A percentile compares a stretch with the other conserved stretches of the same genome.
phyloP scores from a whole-genome alignment of 2,329 filamentous ascomycete genomes.

The Cladosporium sp. region DNA sequence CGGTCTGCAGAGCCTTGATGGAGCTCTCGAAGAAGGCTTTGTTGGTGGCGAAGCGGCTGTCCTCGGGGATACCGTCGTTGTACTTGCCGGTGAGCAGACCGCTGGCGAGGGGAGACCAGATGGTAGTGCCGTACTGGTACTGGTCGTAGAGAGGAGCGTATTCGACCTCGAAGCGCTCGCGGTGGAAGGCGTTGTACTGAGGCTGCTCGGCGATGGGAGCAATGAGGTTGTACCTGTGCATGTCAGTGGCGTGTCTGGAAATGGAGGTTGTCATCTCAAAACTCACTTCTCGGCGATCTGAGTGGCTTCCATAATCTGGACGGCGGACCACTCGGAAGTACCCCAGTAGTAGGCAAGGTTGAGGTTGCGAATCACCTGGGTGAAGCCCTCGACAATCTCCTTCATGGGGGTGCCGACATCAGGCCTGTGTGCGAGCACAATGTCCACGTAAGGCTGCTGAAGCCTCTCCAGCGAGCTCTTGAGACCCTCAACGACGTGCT shows the following conservation, averaged over 20 bases:
- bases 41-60: constrained; percentile 57
- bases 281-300: constrained; percentile 45
- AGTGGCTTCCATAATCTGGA: constrained; percentile 57
- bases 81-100: constrained; percentile 61
- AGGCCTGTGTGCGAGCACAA: constrained; percentile 59
- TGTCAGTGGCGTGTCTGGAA: background rate
- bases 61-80: constrained; percentile 59
- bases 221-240: constrained; percentile 51
- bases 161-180: constrained; percentile 59
- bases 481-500: constrained; percentile 55
- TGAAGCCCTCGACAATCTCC: constrained; percentile 56
- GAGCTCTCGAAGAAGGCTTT: constrained; percentile 55
- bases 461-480: constrained; percentile 57
- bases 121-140: constrained; percentile 55
- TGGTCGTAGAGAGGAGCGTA: constrained; percentile 55
- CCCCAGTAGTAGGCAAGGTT: constrained; percentile 62
- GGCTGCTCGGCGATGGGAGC: constrained; percentile 53
- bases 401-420: constrained; percentile 47
- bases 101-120: constrained; percentile 53
- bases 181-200: constrained; percentile 59
- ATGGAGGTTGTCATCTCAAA: no score
- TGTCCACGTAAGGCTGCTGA: constrained; percentile 62
- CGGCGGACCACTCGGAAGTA: constrained; percentile 57
- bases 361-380: constrained; percentile 49
- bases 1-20: constrained; percentile 48